Percentiles rank a stretch among this genome's conserved stretches.
phyloP scores from a whole-genome alignment of 352 stramenopile genomes.

The Pythium utonaiense region DNA sequence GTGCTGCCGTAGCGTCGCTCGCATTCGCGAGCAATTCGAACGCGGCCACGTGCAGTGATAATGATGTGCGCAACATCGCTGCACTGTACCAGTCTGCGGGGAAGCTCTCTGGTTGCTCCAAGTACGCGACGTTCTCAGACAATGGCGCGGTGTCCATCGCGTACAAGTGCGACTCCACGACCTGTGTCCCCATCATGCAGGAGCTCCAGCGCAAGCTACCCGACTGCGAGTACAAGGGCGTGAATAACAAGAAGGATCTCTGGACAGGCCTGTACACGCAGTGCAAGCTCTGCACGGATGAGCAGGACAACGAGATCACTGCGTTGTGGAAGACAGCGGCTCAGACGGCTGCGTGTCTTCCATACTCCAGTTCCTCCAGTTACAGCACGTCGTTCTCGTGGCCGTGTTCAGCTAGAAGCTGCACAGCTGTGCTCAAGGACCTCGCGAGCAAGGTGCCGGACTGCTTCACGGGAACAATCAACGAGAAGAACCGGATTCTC shows the following conservation, averaged over 20 bases:
- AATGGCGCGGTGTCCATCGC: conserved; percentile 6
- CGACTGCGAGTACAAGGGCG: conserved; percentile 8
- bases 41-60: conserved; percentile 6
- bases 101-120: conserved; percentile 2
- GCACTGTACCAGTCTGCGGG: conserved; percentile 7
- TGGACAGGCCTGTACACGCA: conserved; percentile 5
- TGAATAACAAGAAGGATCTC: conserved; percentile 8
- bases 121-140: conserved; percentile 1
- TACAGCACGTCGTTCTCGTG: conserved; percentile 14
- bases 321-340: conserved; percentile 11
- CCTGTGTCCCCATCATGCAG: conserved; percentile 8
- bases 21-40: background rate
- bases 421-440: conserved; percentile 10
- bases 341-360: conserved; percentile 1
- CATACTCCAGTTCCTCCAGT: conserved; percentile 2
- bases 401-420: conserved; percentile 16
- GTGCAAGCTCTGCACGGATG: conserved; percentile 16
- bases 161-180: conserved; percentile 8
- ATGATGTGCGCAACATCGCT: background rate
- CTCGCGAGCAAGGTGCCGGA: conserved; percentile 13
- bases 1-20: background rate
- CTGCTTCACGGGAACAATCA: conserved; percentile 3
- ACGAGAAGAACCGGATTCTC: conserved; percentile 13
- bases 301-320: conserved; percentile 6
- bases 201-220: conserved; percentile 15